Conservation (phyloP, 208 protist species). For the Acanthamoeba sp. region DNA sequence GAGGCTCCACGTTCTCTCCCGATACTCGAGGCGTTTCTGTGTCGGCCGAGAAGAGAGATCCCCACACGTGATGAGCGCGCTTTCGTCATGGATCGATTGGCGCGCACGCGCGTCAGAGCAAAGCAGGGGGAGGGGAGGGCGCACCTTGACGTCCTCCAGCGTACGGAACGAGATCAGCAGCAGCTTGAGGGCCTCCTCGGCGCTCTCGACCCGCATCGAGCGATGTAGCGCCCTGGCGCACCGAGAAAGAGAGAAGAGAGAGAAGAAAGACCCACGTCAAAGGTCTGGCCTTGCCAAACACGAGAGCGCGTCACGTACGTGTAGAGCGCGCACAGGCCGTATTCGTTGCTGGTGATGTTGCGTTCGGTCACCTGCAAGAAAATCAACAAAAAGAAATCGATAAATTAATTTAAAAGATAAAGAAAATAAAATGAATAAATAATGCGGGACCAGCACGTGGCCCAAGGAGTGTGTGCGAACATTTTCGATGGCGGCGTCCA, state of each 20-base stretch:
- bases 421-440: no score
- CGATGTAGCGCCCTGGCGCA: neutral
- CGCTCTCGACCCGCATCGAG: neutral
- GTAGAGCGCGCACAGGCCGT: neutral
- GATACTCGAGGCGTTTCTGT: neutral
- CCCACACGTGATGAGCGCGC: no score
- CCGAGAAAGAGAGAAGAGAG: no score
- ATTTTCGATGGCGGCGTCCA: neutral
- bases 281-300: neutral
- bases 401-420: no score
- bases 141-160: neutral
- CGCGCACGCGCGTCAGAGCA: no score
- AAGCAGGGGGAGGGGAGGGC: neutral
- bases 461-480: neutral
- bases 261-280: no score
- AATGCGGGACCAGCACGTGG: no score
- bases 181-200: neutral
- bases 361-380: neutral
- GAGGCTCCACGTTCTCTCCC: neutral
- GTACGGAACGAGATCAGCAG: neutral
- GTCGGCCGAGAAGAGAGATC: neutral
- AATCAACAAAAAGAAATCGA: no score
- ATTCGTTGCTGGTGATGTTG: neutral
- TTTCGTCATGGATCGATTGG: no score
- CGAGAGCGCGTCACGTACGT: neutral